These are phyloP conservation scores for Termitomyces sp. DNA, from an alignment of 768 basidiomycete genomes.

Conservation along the genomic window DNA sequence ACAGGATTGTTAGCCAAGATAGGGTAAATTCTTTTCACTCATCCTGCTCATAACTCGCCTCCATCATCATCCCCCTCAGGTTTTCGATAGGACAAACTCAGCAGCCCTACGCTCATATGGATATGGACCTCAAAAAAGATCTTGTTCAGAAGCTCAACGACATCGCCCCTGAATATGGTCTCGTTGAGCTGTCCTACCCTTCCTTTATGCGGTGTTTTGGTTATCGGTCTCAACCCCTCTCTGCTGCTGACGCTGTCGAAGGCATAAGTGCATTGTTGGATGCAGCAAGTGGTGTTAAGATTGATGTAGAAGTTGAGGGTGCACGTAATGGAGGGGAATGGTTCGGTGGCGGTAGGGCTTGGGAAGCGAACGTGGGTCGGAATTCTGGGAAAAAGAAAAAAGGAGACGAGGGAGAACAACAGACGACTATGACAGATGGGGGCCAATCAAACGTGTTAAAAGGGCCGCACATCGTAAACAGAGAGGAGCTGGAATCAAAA, in stretches of 20 bases:
- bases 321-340: conserved; percentile 91
- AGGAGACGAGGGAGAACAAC: conserved; percentile 11
- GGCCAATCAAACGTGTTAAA: conserved; percentile 6
- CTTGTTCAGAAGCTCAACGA: conserved; percentile 80
- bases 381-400: conserved; percentile 22
- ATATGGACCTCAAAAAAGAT: conserved; percentile 84
- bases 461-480: conserved; percentile 28
- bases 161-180: conserved; percentile 92
- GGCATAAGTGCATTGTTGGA: conserved; percentile 84
- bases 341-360: conserved; percentile 82
- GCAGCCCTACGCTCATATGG: conserved; percentile 94
- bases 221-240: conserved; percentile 82
- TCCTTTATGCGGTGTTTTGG: conserved; percentile 93
- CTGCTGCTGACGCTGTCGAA: conserved; percentile 92
- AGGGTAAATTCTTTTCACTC: conserved; percentile 61
- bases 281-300: conserved; percentile 83
- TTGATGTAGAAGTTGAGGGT: conserved; percentile 90
- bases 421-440: conserved; percentile 13
- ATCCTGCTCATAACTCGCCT: background rate
- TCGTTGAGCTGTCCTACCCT: conserved; percentile 89
- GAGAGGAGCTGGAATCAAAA: conserved; percentile 21
- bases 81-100: conserved; percentile 95
- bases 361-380: conserved; percentile 54
- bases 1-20: conserved; percentile 96
- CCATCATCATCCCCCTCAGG: conserved; percentile 35